These are phyloP conservation scores for Arctium lappa DNA, from an alignment of 129 eudicot species.

Conservation along the genomic window DNA sequence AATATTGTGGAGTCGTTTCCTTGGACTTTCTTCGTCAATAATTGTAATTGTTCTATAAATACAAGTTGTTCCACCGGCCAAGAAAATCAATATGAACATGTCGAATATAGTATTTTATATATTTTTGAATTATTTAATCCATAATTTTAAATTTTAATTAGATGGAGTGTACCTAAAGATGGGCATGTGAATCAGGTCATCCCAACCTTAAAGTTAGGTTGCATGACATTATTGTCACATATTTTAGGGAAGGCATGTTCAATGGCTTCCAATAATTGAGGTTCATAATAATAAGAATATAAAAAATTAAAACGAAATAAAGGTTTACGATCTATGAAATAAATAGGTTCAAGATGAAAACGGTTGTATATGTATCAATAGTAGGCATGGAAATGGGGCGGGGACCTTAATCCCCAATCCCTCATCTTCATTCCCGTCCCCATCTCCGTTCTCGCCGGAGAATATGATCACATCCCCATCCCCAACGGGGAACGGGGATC, in stretches of 20 bases:
- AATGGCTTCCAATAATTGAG: background rate
- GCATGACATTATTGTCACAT: conserved; percentile 21
- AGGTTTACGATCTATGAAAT: background rate
- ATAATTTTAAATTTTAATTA: background rate
- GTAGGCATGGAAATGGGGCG: too few species aligned
- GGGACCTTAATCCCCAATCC: too few species aligned
- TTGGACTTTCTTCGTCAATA: background rate
- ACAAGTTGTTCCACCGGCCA: background rate
- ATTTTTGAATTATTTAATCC: background rate
- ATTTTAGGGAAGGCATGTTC: conserved; percentile 19
- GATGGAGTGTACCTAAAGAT: conserved; percentile 32
- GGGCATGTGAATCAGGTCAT: conserved; percentile 41
- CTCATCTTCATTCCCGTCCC: too few species aligned
- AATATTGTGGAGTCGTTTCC: background rate
- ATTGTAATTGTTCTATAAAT: background rate
- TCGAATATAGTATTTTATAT: background rate
- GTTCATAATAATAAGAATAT: background rate
- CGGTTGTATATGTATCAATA: too few species aligned
- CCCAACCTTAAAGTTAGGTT: conserved; percentile 34
- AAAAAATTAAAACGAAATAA: background rate
- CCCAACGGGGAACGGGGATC: too few species aligned
- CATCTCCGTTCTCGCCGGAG: too few species aligned
- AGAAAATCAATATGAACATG: conserved; percentile 5
- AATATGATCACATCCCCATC: too few species aligned
- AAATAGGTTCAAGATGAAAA: background rate